Base-by-base conservation (phyloP, 2,329 filamentous ascomycete genomes). In the Huntiella abstrusa region DNA sequence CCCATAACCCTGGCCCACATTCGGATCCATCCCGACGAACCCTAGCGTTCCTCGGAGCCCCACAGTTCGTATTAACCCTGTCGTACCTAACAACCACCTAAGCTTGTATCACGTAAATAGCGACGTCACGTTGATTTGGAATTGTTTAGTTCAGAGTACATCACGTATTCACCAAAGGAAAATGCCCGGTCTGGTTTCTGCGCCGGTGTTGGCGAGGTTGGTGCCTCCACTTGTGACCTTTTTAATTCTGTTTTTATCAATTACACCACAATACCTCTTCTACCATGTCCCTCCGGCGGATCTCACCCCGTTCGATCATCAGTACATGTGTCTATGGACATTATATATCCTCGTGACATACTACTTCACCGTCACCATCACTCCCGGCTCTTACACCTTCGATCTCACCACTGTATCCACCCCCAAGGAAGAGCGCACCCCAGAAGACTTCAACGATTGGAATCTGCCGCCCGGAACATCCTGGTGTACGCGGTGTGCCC, bases 401-500 rank as follows among this genome's bases (percentile, higher is more conserved):
- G 37, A 13, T 16, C 13, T 17, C 5, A 10, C 13, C 37, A n/a
- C 2, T 39, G 13, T 16, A n/a, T 55, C 61, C 13, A 48, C 48
- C 43, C 47, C 48, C 38, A 56, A 55, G 6, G 54, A 52, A 10
- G 8, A 28, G 8, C 16, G 39, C 7, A 41, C 39, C 8, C 39
- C 39, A 22, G 12, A 12, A 4, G 17, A 41, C 39, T 53, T 51
- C 16, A 51, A 50, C 33, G 45, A 49, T 40, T 46, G 43, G 13
- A 47, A 44, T 28, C 42, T 48, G 7, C 45, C 41, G 1, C 51
- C 51, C 3, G 51, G 51, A 45, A 33, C 52, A 36, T 62, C 70
- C 44, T 88, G 81, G 80, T 92, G 84, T 63, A 73, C 71, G 53
- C 85, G 83, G 59, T 92, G 84, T 60, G 64, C 73, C 41, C 71